Conservation (phyloP, 2,329 filamentous ascomycete species). For the Paraconiothyrium brasiliense region DNA sequence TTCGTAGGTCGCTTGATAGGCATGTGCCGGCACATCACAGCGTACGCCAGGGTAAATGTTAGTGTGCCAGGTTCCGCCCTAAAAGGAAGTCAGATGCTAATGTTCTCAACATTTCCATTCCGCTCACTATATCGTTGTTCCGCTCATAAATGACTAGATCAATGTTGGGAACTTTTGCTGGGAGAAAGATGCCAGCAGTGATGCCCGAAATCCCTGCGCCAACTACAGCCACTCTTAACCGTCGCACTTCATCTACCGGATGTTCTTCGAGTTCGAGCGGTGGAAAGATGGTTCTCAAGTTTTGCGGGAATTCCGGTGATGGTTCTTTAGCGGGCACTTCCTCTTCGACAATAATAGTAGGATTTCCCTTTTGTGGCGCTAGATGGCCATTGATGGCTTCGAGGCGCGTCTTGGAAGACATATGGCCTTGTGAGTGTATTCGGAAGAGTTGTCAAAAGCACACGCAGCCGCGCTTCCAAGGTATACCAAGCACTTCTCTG, state of each 20-base stretch:
- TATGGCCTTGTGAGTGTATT: not conserved
- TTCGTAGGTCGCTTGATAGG: conserved; percentile 51
- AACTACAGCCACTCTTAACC: conserved; percentile 63
- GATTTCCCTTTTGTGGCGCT: not conserved
- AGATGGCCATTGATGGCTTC: conserved; percentile 18
- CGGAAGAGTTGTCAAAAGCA: conserved; percentile 3
- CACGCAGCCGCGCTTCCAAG: not conserved
- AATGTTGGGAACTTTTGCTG: conserved; percentile 71
- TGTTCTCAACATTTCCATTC: conserved; percentile 25
- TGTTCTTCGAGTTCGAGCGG: conserved; percentile 18
- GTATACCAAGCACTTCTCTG: not conserved
- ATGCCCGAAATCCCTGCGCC: conserved; percentile 71
- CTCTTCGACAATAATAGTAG: conserved; percentile 15
- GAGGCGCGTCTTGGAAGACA: conserved; percentile 14
- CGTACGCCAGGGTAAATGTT: conserved; percentile 70
- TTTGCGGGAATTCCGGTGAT: not conserved
- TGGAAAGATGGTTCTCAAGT: not conserved
- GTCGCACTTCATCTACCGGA: conserved; percentile 24
- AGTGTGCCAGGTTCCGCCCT: conserved; percentile 60
- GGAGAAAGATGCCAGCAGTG: conserved; percentile 69
- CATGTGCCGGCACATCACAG: conserved; percentile 53
- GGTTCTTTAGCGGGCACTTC: conserved; percentile 11
- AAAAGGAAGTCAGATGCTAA: not conserved
- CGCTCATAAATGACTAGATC: conserved; percentile 59
- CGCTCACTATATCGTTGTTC: conserved; percentile 30